Base-by-base conservation (phyloP, 2,329 filamentous ascomycete genomes). In the Paecilomyces sp. region DNA sequence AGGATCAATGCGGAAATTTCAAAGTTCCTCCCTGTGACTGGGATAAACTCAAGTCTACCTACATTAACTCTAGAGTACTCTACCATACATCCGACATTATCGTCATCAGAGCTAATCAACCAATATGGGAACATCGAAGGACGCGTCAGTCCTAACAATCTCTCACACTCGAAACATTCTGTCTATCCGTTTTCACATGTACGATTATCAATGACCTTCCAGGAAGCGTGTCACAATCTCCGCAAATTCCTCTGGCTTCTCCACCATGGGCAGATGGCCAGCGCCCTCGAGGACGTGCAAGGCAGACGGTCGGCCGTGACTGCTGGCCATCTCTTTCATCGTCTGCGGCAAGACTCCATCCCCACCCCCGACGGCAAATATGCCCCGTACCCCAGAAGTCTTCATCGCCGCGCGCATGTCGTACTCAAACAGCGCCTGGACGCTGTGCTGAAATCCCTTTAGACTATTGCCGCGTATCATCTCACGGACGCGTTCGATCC, bases 251-350 rank as follows among this genome's bases (percentile, higher is more conserved):
- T 79, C 75, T 0, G 89, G 87, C 64, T 85, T 83, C 75, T 95
- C 91, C 55, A 86, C 86, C 90, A 95, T 95, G 0, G 91, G 91
- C 68, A 96, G 74, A 77, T 96, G 91, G 0, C 91, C 91, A 0
- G 90, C 86, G 8, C 81, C 77, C 0, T 89, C 83, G 9, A 95
- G 83, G 60, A 89, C 74, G 70, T 82, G 85, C 64, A 92, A 81
- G 60, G 84, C 80, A 0, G 81, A 82, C 0, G 82, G 84, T 0
- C 73, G 70, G 9, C 88, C 87, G 51, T 91, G 71, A 18, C 77
- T 71, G 0, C 74, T 80, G 58, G 81, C 85, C 81, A 92, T 91
- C 13, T 85, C 85, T 58, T 88, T 85, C 90, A 96, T 95, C 3
- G 88, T 88, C 77, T 87, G 86, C 0, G 90, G 89, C 57, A 96